Evolutionary conservation across 129 eudicot genomes (phyloP), one percentile per base, ranked within the genome.

Genomic region (Oenanthe sinensis): DNA sequence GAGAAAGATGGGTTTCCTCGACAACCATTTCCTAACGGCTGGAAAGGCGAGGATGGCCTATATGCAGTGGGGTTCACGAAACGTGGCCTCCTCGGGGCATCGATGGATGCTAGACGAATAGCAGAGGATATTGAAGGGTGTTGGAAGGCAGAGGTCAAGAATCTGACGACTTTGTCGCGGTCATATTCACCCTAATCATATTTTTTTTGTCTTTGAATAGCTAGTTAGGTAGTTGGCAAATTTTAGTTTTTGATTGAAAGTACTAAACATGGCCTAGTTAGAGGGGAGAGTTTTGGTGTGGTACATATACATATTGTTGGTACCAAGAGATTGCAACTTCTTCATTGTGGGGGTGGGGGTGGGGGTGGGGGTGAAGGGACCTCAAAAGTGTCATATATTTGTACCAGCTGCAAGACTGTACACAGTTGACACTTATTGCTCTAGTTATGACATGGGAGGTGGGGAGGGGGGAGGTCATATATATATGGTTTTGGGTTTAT

Each of bases 41-140:
- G 98, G 98, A 95, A 95, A 87, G 98, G 98, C 1, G 84, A 91
- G 9, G 16, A 82, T 81, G 98, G 98, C 71, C 87, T 95, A 79
- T 95, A 91, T 28, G 91, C 98, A 0, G 98, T 91, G 81, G 98
- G 98, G 90, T 91, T 95, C 80, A 91, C 94, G 47, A 91, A 90
- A 83, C 97, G 97, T 58, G 98, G 98, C 77, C 85, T 95, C 84
- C 89, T 88, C 42, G 98, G 98, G 80, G 90, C 98, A 28, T 95
- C 98, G 43, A 87, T 84, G 82, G 98, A 95, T 80, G 98, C 98
- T 19, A 90, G 81, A 82, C 86, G 87, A 78, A 89, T 91, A 74
- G 91, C 97, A 4, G 89, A 85, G 26, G 97, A 95, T 77, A 92
- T 95, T 75, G 87, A 86, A 60, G 77, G 54, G 30, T 81, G 83